These are phyloP conservation scores for Fusarium sp. DNA, from an alignment of 2,329 filamentous ascomycete genomes.

Conservation along the genomic window DNA sequence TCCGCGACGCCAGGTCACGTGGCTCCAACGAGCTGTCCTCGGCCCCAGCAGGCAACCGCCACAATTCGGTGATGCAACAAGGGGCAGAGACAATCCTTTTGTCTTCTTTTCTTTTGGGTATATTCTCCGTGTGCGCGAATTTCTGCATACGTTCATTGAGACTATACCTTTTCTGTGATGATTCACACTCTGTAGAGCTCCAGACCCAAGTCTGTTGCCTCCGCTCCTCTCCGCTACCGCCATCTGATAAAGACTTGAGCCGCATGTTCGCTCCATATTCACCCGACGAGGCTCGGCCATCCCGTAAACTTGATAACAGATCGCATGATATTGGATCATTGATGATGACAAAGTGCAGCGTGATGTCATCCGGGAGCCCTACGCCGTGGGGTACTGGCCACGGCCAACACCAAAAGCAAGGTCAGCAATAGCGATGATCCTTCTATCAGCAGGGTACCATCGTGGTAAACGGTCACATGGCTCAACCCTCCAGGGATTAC, in stretches of 20 bases:
- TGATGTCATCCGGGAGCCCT: neutral
- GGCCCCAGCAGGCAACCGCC: neutral
- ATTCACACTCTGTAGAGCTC: neutral
- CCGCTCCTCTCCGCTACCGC: neutral
- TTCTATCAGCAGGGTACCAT: neutral
- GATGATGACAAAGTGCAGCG: neutral
- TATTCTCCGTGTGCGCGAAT: neutral
- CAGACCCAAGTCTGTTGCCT: neutral
- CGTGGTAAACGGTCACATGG: neutral
- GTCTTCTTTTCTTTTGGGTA: neutral
- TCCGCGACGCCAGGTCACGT: slow-evolving; percentile 44
- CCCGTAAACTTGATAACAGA: neutral
- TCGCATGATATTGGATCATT: neutral
- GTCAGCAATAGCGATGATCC: neutral
- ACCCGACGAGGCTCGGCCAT: neutral
- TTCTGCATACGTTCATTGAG: neutral
- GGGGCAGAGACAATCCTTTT: neutral
- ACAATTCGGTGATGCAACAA: neutral
- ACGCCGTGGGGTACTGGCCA: neutral
- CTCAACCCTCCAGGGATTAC: neutral
- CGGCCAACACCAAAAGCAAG: neutral
- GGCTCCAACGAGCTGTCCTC: neutral
- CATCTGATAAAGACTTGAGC: neutral
- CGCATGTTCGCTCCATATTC: neutral
- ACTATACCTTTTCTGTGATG: neutral